A percentile compares a stretch with the other conserved stretches of the same genome.
Evolutionary conservation across 139 green algal genomes (phyloP).

Genomic region (Auxenochlorella protothecoides): DNA sequence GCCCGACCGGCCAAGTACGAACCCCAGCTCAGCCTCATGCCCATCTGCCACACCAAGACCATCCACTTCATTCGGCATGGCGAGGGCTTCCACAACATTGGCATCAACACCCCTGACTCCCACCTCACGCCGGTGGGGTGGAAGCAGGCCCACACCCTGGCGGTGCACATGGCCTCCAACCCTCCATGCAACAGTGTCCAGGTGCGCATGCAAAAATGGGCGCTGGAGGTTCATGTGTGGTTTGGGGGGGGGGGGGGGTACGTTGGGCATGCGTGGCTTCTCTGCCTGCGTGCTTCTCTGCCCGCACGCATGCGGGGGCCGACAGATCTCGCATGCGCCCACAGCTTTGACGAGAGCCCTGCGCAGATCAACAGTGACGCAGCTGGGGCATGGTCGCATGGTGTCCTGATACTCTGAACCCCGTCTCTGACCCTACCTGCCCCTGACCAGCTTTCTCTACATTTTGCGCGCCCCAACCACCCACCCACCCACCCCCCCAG

Average conservation of each 20-base stretch:
- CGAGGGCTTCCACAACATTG: slow-evolving; percentile 48
- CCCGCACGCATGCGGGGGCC: no score
- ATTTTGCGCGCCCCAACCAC: no score
- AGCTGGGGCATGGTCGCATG: no score
- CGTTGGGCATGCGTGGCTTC: no score
- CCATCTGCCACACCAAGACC: slow-evolving; percentile 27
- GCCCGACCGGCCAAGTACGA: slow-evolving; percentile 13
- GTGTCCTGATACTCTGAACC: no score
- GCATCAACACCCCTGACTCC: slow-evolving; percentile 26
- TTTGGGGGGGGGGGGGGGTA: no score
- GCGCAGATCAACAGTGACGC: not conserved
- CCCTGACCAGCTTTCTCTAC: no score
- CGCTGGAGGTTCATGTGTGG: no score
- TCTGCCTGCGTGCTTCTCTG: no score
- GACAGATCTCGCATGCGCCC: no score
- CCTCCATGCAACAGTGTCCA: not conserved
- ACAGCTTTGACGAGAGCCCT: slow-evolving; percentile 1
- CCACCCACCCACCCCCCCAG: not conserved
- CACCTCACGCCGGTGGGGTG: slow-evolving; percentile 36
- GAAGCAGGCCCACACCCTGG: slow-evolving; percentile 33
- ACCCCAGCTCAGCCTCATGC: slow-evolving; percentile 24
- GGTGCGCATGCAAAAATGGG: not conserved
- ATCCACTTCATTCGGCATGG: slow-evolving; percentile 47
- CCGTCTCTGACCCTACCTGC: no score
- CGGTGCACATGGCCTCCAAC: slow-evolving; percentile 19